Evolutionary conservation across 441 rosid genomes (phyloP).

Genomic region (Rhodomyrtus psidioides): DNA sequence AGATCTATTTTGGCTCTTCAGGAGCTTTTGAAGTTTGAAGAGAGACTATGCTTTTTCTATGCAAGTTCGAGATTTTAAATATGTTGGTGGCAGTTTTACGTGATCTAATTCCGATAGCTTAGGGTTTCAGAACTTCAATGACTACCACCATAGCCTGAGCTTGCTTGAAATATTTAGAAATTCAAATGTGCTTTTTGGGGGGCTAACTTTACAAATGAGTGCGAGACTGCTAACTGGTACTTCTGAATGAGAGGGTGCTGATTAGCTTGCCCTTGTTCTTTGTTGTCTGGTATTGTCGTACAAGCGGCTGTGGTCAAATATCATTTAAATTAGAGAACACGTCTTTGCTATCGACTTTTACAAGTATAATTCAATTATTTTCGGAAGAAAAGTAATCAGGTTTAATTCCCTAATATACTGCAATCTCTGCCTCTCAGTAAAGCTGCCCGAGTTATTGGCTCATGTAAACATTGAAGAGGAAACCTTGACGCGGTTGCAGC

Average conservation of each 20-base stretch:
- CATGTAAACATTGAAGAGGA: conserved; percentile 93
- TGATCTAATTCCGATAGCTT: not conserved
- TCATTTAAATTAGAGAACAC: not conserved
- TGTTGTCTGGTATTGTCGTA: not conserved
- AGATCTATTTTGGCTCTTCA: not conserved
- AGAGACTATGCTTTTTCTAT: not conserved
- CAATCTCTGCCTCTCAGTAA: conserved; percentile 43
- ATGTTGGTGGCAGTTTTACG: not conserved
- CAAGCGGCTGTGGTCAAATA: not conserved
- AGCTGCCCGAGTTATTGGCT: conserved; percentile 82
- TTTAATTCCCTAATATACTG: not conserved
- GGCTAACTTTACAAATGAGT: not conserved
- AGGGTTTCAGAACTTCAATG: not conserved
- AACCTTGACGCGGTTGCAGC: conserved; percentile 71
- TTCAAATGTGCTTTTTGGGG: not conserved
- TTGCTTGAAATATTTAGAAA: not conserved
- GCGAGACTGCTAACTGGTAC: not conserved
- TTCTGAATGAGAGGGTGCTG: not conserved
- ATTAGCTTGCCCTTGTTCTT: not conserved
- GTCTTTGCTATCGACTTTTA: not conserved
- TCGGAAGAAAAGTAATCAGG: not conserved
- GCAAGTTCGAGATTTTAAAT: not conserved
- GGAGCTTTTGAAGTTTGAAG: not conserved
- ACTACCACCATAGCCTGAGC: not conserved
- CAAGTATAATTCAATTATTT: not conserved